Evolutionary conservation across 345 rosid genomes (phyloP), one percentile per base, ranked within the genome.

Genomic region (Alliaria petiolata): DNA sequence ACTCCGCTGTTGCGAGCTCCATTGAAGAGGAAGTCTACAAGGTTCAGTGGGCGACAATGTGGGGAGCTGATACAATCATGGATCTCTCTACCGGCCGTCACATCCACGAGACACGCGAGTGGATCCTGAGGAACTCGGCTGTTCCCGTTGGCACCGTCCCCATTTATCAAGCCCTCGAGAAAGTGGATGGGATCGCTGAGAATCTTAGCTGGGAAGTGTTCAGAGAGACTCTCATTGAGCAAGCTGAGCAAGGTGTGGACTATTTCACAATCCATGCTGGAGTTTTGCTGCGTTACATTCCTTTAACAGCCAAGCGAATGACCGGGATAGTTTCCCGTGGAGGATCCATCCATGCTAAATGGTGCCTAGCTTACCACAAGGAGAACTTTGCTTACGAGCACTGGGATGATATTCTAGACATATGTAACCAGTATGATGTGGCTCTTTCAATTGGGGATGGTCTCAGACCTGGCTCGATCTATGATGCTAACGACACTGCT

Each of bases 31-130:
- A 95, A 82, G 98, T 95, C 42, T 92, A 92, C 52, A 95, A 95
- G 82, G 97, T 92, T 75, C 98, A 89, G n/a, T 95, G 99, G 99
- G 99, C 99, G 26, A 95, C 97, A 14, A 90, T 89, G 96, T 92
- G 99, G 97, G 97, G 99, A 80, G 98, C 95, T 11, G 98, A 92
- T 71, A 95, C 98, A 17, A 90, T 95, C 69, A 95, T 95, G 99
- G 99, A 95, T 75, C 92, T 95, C 56, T 95, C 99, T 6, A 95
- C 97, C 8, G 99, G 98, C 15, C 93, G 93, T 68, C 98, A 95
- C 81, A 95, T 95, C 62, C 99, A 95, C 22, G 99, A 92, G 85
- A 92, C 99, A 13, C 93, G 96, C 10, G 99, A 92, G 62, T 92
- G 97, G 99, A 88, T 95, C 66, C 70, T 95, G 9, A 84, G 98